phyloP scores from a whole-genome alignment of 148 eudicot species.

The Rhododendron henanense region DNA sequence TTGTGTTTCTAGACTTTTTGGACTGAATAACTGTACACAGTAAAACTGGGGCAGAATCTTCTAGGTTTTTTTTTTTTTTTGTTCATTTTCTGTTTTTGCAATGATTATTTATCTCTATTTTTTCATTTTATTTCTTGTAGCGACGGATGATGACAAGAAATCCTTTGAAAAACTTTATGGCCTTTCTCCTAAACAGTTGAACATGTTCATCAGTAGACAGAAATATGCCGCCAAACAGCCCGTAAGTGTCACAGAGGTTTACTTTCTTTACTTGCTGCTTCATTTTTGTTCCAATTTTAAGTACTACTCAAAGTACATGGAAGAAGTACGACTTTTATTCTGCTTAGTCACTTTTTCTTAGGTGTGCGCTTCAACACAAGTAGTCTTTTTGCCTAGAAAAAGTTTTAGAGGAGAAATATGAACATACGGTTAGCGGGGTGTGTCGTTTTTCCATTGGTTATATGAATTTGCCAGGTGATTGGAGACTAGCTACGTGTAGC shows the following conservation, averaged over 20 bases:
- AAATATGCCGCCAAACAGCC: conserved; percentile 62
- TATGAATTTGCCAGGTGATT: background rate
- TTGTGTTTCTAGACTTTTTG: background rate
- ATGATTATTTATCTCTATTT: background rate
- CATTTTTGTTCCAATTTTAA: background rate
- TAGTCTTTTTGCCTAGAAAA: background rate
- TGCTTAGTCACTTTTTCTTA: background rate
- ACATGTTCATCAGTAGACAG: conserved; percentile 84
- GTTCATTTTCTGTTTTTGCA: background rate
- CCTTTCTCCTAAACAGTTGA: conserved; percentile 73
- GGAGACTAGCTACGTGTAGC: background rate
- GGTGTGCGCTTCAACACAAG: background rate
- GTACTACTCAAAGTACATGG: background rate
- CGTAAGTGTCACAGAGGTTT: conserved; percentile 74
- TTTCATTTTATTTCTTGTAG: conserved; percentile 29
- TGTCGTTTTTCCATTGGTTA: no score
- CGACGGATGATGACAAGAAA: conserved; percentile 70
- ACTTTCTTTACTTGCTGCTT: conserved; percentile 7
- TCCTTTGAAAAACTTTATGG: conserved; percentile 73
- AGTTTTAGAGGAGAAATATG: background rate
- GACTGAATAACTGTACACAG: background rate
- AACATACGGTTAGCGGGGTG: background rate
- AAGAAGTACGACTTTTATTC: no score
- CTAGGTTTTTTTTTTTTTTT: background rate
- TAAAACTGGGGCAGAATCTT: background rate